Conservation (phyloP, 2,329 filamentous ascomycete genomes). For the Lomentospora prolificans region DNA sequence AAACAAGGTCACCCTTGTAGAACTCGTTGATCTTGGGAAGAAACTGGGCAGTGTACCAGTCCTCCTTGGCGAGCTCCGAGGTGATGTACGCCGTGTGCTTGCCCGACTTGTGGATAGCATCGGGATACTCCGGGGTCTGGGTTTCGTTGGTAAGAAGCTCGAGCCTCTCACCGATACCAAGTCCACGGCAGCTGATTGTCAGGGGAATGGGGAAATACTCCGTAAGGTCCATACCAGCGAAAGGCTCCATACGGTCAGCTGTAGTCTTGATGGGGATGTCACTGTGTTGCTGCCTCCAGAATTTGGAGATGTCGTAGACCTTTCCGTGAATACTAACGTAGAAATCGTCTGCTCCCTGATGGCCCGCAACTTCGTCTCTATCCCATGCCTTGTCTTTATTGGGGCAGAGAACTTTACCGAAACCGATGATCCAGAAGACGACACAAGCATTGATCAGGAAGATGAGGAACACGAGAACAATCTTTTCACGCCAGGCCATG, state of each 20-base stretch:
- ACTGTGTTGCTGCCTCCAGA: conserved; percentile 78
- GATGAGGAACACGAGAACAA: conserved; percentile 75
- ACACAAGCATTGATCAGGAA: conserved; percentile 69
- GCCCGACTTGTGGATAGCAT: conserved; percentile 64
- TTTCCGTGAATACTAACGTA: conserved; percentile 80
- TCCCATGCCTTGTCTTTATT: conserved; percentile 88
- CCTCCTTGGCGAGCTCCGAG: conserved; percentile 47
- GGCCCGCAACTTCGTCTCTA: conserved; percentile 54
- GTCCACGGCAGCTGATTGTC: conserved; percentile 59
- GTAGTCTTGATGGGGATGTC: conserved; percentile 55
- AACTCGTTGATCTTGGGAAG: conserved; percentile 72
- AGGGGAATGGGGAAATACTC: conserved; percentile 80
- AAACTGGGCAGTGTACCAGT: conserved; percentile 74
- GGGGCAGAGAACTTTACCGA: conserved; percentile 79
- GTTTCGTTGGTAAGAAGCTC: conserved; percentile 57
- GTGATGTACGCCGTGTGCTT: conserved; percentile 41
- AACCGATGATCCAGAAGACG: conserved; percentile 85
- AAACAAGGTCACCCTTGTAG: conserved; percentile 81
- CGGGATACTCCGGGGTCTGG: conserved; percentile 40
- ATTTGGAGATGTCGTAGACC: conserved; percentile 87
- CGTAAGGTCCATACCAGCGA: conserved; percentile 71
- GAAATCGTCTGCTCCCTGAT: conserved; percentile 66
- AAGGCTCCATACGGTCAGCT: conserved; percentile 58
- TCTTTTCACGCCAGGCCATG: conserved; percentile 94
- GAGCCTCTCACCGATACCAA: conserved; percentile 49